phyloP scores from a whole-genome alignment of 768 basidiomycete species.

The Lanmaoa pseudosensibilis region DNA sequence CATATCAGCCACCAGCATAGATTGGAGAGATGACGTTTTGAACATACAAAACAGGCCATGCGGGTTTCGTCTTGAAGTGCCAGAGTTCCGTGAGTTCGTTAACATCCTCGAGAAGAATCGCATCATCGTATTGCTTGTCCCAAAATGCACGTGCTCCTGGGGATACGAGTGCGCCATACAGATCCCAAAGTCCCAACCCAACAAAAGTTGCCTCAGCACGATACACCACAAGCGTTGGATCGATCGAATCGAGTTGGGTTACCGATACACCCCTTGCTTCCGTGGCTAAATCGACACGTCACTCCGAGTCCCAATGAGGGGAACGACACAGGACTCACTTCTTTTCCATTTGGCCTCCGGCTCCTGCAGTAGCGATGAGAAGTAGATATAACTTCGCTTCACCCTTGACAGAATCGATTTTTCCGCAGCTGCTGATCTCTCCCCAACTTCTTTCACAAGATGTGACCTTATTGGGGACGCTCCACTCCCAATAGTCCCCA shows the following conservation, averaged over 20 bases:
- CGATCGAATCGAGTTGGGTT: constrained; percentile 94
- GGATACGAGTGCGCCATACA: constrained; percentile 84
- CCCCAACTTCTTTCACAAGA: constrained; percentile 42
- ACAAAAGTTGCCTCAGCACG: constrained; percentile 97
- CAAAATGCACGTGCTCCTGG: constrained; percentile 80
- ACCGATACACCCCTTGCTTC: constrained; percentile 91
- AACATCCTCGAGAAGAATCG: constrained; percentile 81
- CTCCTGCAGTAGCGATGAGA: constrained; percentile 94
- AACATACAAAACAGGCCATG: constrained; percentile 90
- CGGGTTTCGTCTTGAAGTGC: constrained; percentile 88
- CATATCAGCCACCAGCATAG: background rate
- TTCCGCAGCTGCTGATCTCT: constrained; percentile 58
- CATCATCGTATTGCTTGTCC: constrained; percentile 91
- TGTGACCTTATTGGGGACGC: constrained; percentile 27
- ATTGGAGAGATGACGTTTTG: constrained; percentile 12
- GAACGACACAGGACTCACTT: constrained; percentile 49
- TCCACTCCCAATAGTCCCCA: constrained; percentile 45
- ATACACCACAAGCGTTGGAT: constrained; percentile 94
- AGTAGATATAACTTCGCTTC: constrained; percentile 94
- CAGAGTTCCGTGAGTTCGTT: constrained; percentile 90
- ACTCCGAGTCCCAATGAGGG: background rate
- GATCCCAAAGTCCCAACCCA: constrained; percentile 92
- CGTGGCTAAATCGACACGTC: constrained; percentile 48
- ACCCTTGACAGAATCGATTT: constrained; percentile 86
- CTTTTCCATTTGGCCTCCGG: constrained; percentile 97